Evolutionary conservation across 1,284 basidiomycete genomes (phyloP).

Genomic region (Fomitopsis palustris): DNA sequence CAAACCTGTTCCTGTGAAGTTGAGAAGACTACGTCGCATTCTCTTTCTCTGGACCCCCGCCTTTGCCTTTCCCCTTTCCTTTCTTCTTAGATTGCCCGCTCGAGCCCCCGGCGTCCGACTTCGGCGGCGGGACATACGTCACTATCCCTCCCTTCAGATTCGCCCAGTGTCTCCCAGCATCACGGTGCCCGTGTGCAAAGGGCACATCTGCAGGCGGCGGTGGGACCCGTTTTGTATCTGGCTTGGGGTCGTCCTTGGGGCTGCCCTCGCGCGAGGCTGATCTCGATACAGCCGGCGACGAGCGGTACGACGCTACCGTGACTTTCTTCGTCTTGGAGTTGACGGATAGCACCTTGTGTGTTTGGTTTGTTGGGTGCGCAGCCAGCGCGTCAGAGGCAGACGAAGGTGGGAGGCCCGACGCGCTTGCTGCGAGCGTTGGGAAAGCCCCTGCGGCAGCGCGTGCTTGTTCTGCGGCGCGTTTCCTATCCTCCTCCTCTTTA

Average conservation of each 20-base stretch:
- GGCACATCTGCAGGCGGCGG: slow-evolving; percentile 39
- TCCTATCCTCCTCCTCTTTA: slow-evolving; percentile 46
- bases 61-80: background rate
- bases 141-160: slow-evolving; percentile 35
- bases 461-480: slow-evolving; percentile 43
- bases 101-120: background rate
- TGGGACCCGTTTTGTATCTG: slow-evolving; percentile 36
- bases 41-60: background rate
- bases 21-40: background rate
- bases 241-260: slow-evolving; percentile 29
- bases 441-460: slow-evolving; percentile 56
- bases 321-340: slow-evolving; percentile 49
- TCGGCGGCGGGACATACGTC: slow-evolving; percentile 37
- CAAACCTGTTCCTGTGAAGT: no score
- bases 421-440: slow-evolving; percentile 42
- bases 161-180: slow-evolving; percentile 41
- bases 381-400: slow-evolving; percentile 20
- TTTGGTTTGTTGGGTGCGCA: slow-evolving; percentile 29
- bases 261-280: slow-evolving; percentile 30
- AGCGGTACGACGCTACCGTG: slow-evolving; percentile 47
- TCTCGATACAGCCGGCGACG: slow-evolving; percentile 33
- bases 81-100: background rate
- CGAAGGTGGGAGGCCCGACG: slow-evolving; percentile 4
- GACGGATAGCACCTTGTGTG: slow-evolving; percentile 60
- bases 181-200: slow-evolving; percentile 21